Evolutionary conservation across 1,139 yeast genomes (phyloP), one percentile per base, ranked within the genome.

Genomic region (Pichiaceae sp.): DNA sequence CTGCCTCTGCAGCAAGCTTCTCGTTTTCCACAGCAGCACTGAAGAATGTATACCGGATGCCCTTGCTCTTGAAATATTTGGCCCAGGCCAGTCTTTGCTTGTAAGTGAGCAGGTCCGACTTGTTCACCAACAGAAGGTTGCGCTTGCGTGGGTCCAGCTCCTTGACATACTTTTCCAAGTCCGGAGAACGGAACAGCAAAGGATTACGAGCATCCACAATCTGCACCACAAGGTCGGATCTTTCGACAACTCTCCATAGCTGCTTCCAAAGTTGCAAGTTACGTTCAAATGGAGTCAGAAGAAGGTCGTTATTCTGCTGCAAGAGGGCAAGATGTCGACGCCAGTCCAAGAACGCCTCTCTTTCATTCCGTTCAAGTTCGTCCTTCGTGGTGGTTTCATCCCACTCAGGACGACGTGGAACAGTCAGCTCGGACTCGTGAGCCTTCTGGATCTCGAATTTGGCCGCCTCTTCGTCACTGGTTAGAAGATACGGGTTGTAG

Each of bases 201-300:
- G 99, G 98, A 54, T 85, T 87, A 62, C 99, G 72, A 7, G 97
- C 97, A 64, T 93, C 99, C 24, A 91, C 98, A 64, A 93, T 93
- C 58, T 93, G 99, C 4, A 93, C 97, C 33, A 93, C 76, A 50
- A 93, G 69, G 60, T 91, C 96, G 34, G 93, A 83, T 55, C 98
- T 74, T 59, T 93, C 99, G 15, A 89, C 86, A 36, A 93, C 99
- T 63, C 99, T 73, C 99, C 99, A 93, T 48, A 93, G 66, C 62
- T 93, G 99, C 57, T 93, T 78, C 99, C 99, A 93, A 42, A 93
- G 97, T 66, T 91, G 96, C 48, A 93, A 69, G 57, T 93, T 93
- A 62, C 98, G 75, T 64, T 93, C 99, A 56, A 91, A 93, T 2
- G 99, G 99, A 0, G 99, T 93, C 58, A 93, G 70, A 44, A 89